Evolutionary conservation across 495 filamentous ascomycete species (phyloP), one percentile per base, ranked within the genome.

Genomic region (Neurospora africana): DNA sequence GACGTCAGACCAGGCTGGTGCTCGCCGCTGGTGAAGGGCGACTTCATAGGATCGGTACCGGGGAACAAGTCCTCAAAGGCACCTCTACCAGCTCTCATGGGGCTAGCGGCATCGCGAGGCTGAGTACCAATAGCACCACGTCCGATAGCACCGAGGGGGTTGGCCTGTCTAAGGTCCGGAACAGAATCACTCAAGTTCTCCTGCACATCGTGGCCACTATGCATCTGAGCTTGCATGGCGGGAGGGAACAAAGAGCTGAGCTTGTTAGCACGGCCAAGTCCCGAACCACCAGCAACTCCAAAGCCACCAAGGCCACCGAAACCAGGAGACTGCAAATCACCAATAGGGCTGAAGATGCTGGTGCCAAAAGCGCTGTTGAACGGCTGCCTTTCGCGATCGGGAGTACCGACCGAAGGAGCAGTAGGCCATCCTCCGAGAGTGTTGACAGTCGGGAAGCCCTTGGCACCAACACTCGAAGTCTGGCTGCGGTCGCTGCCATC

Each of bases 151-250:
- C 88, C 87, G 11, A 87, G 81, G 4, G 83, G 83, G 47, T 85
- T 85, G 35, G 78, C 75, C 47, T 87, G 85, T 27, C 86, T 81
- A 58, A 83, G 74, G 68, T 87, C 86, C 5, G 83, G 80, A 5
- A 84, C 77, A n/a, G 86, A 84, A 69, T 88, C 88, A 58, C 77
- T 78, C 53, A 85, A 74, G 43, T 71, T 83, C 10, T 89, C 86
- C 40, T 91, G 86, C 7, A n/a, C n/a, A n/a, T 89, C 86, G 47
- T 90, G 86, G 27, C 53, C 53, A 1, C 84, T 85, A 38, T 88
- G 91, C 86, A 93, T 91, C 77, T 94, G 92, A n/a, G 94, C 93
- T 79, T 95, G 92, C 91, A 96, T 94, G 3, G 91, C 89, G 10
- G 86, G 78, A 17, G 95, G 93, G 77, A 99, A 97, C 44, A 99